Percentiles rank a stretch among this genome's conserved stretches.
phyloP scores from a whole-genome alignment of 257 asterid genomes.

The Plantago ovata region DNA sequence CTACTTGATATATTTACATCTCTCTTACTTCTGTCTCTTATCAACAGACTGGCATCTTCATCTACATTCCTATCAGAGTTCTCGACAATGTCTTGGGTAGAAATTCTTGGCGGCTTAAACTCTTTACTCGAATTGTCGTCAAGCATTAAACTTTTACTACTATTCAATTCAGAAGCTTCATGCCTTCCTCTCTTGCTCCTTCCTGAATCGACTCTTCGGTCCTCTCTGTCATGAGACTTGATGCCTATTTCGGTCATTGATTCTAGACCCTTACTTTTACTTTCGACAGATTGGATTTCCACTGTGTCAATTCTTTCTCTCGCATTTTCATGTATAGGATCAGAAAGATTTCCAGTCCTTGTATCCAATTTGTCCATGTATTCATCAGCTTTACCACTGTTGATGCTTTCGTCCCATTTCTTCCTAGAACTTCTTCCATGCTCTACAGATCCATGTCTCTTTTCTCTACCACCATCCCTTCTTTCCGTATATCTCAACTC shows the following conservation, averaged over 20 bases:
- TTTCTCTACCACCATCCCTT: constrained; percentile 57
- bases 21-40: constrained; percentile 58
- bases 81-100: constrained; percentile 39
- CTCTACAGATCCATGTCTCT: constrained; percentile 45
- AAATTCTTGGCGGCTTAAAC: constrained; percentile 45
- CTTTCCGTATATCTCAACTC: constrained; percentile 46
- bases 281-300: constrained; percentile 32
- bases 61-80: constrained; percentile 50
- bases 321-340: constrained; percentile 42
- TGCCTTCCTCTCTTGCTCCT: constrained; percentile 56
- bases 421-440: constrained; percentile 59
- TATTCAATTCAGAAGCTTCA: constrained; percentile 53
- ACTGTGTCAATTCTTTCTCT: constrained; percentile 41
- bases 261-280: constrained; percentile 28
- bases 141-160: constrained; percentile 29
- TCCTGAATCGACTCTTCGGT: constrained; percentile 47
- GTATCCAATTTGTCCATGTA: constrained; percentile 37
- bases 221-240: constrained; percentile 50
- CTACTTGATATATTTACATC: constrained; percentile 44
- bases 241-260: constrained; percentile 41
- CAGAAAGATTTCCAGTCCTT: constrained; percentile 42
- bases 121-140: constrained; percentile 42
- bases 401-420: constrained; percentile 78
- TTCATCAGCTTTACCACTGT: constrained; percentile 30
- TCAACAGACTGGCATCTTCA: constrained; percentile 44